These are phyloP conservation scores for Uncinocarpus reesii DNA, from an alignment of 2,329 filamentous ascomycete species.

Conservation along the genomic window DNA sequence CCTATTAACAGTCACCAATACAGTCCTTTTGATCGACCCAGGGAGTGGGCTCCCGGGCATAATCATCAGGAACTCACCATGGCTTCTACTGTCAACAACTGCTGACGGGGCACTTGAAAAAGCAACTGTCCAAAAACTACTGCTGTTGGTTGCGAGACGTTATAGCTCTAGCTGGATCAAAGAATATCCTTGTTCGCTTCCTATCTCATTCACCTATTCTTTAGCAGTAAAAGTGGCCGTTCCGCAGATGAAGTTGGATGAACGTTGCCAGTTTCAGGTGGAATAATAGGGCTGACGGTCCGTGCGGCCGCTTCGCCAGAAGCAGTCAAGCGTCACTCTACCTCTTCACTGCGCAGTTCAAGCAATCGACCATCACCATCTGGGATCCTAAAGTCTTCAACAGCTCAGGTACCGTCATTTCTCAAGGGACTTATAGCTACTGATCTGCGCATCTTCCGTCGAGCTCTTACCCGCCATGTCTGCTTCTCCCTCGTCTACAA, in stretches of 20 bases:
- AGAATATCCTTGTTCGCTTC: neutral
- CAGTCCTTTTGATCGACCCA: neutral
- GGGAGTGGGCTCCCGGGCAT: neutral
- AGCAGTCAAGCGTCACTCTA: constrained; percentile 2
- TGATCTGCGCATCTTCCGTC: neutral
- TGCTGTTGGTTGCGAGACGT: neutral
- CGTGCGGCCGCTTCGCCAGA: constrained; percentile 6
- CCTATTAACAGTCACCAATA: constrained; percentile 32
- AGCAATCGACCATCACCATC: neutral
- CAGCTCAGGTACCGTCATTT: too few relatives aligned
- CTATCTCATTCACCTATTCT: neutral
- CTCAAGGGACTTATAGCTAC: too few relatives aligned
- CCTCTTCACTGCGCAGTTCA: neutral
- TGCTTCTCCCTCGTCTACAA: constrained; percentile 35
- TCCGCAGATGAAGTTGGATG: neutral
- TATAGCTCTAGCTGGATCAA: neutral
- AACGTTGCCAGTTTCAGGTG: neutral
- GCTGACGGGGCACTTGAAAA: neutral
- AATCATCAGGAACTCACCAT: constrained; percentile 11
- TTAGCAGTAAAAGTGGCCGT: too few relatives aligned
- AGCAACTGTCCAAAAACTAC: neutral
- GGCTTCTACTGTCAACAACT: constrained; percentile 3
- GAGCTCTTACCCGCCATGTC: constrained; percentile 25
- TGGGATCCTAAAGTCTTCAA: neutral
- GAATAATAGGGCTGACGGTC: constrained; percentile 5